Conservation (phyloP, 129 eudicot genomes). For the Tagetes patula region DNA sequence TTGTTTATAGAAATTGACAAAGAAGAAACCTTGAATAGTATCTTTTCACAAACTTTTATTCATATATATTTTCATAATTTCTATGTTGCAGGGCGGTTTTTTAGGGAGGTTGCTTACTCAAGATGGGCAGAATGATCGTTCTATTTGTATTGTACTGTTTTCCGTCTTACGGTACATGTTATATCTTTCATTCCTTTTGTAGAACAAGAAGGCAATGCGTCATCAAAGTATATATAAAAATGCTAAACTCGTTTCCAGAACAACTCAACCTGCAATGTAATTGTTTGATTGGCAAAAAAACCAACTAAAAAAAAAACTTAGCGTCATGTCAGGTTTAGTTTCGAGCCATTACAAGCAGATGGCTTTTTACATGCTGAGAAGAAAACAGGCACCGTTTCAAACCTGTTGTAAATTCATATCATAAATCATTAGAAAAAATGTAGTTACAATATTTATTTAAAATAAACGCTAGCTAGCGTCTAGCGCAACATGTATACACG, state of each 20-base stretch:
- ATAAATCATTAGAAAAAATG: too few relatives aligned
- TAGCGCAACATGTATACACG: too few relatives aligned
- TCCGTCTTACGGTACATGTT: neutral
- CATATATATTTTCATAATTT: neutral
- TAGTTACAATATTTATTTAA: too few relatives aligned
- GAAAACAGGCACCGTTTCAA: too few relatives aligned
- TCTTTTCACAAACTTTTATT: neutral
- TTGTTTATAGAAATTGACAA: neutral
- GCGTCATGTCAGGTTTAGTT: neutral
- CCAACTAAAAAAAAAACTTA: neutral
- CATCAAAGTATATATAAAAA: conserved; percentile 1
- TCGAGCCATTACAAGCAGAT: neutral
- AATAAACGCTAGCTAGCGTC: too few relatives aligned
- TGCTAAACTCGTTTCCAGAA: neutral
- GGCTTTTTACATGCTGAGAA: neutral
- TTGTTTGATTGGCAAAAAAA: neutral
- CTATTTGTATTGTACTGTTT: neutral
- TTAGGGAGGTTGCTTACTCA: neutral
- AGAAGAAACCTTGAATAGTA: neutral
- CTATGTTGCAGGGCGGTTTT: neutral
- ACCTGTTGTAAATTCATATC: too few relatives aligned
- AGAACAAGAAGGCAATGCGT: neutral
- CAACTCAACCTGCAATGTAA: neutral
- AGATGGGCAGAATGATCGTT: neutral
- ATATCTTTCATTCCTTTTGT: neutral